Evolutionary conservation across 2,329 filamentous ascomycete genomes (phyloP), one percentile per base, ranked within the genome.

Genomic region (Fusarium sambucinum): DNA sequence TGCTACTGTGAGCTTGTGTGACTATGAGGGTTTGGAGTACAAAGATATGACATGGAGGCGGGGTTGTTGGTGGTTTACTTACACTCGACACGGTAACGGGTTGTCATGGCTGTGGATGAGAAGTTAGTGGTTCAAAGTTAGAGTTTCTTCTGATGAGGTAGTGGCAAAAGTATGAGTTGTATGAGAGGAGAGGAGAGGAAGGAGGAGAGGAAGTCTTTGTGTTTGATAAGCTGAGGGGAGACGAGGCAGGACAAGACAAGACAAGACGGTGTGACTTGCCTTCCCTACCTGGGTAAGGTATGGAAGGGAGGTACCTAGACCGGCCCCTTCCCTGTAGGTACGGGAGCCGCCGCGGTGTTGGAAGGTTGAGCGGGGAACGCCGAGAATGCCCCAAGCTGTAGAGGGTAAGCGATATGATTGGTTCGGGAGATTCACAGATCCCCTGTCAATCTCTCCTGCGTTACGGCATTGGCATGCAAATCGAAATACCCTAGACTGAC

Each of bases 31-130:
- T 27, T 42, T 53, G 35, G 33, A 11, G 38, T 29, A 42, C 14
- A 27, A 51, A 29, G 23, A 17, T 16, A 23, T 14, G 45, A 40
- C 27, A n/a, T 25, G 16, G 56, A 58, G 62, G 41, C 47, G 56
- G 46, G 30, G 41, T 40, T 63, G 29, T 54, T 32, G 23, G 21
- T 9, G 45, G 41, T 33, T 47, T 51, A 81, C 89, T 56, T 79
- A 81, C 89, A 94, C 81, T 94, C 91, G 68, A 94, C 91, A 64
- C 88, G 85, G 75, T 90, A 90, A 66, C 87, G 83, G 32, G 86
- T 87, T 38, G 87, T 89, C 87, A 90, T 90, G 66, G 46, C 57
- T 65, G 23, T 10, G 27, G 25, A 23, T 45, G n/a, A 21, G 13
- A 13, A 25, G 14, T 45, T 4, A 38, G 37, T 33, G 19, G 12